Evolutionary conservation across 2,329 filamentous ascomycete genomes (phyloP).

Genomic region (Xylariomycetidae sp.): DNA sequence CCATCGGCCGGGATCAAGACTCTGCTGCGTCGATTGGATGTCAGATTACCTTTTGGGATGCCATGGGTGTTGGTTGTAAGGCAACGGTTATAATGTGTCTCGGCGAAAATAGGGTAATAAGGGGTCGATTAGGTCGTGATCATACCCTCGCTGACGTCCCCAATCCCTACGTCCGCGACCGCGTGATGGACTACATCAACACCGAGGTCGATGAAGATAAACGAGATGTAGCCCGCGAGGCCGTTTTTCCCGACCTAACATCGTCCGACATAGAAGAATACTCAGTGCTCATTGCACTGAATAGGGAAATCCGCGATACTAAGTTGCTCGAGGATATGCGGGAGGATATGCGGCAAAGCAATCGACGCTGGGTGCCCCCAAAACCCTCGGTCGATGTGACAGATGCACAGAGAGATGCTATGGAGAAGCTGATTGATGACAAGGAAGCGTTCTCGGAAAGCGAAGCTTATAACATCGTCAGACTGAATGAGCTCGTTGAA

Average conservation of each 20-base stretch:
- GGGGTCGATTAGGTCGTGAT: constrained; percentile 10
- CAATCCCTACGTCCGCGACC: constrained; percentile 10
- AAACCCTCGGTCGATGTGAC: too few species aligned
- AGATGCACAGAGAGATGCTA: not conserved
- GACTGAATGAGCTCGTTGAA: constrained; percentile 1
- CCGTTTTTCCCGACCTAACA: constrained; percentile 12
- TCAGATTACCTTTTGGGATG: constrained; percentile 5
- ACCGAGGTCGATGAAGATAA: constrained; percentile 6
- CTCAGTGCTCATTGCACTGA: constrained; percentile 5
- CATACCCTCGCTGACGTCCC: constrained; percentile 13
- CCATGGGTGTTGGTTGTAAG: not conserved
- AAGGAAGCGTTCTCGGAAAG: not conserved
- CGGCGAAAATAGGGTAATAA: constrained; percentile 1
- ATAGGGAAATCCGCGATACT: not conserved
- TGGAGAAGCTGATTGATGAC: not conserved
- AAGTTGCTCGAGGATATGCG: not conserved
- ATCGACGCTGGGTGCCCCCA: too few species aligned
- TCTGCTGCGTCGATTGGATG: constrained; percentile 1
- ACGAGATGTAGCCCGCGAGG: constrained; percentile 4
- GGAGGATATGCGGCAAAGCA: not conserved
- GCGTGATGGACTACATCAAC: constrained; percentile 12
- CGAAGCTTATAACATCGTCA: not conserved
- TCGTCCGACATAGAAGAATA: constrained; percentile 9
- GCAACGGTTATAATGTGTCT: not conserved
- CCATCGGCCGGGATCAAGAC: not conserved